phyloP scores from a whole-genome alignment of 805 yeast genomes.

The Wickerhamomyces tratensis region DNA sequence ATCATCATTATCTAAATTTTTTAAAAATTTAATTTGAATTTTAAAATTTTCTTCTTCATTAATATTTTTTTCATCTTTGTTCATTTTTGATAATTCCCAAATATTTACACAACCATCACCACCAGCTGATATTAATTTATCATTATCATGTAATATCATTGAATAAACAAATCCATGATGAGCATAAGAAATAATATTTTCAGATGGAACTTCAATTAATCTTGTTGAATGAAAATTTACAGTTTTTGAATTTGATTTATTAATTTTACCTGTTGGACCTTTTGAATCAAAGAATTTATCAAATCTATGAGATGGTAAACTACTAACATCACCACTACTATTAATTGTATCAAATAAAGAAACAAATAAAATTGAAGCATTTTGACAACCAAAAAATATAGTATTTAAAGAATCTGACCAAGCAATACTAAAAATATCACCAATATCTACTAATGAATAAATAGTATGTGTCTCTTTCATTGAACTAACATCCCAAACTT shows the following conservation, averaged over 20 bases:
- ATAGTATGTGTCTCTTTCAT: conserved; percentile 54
- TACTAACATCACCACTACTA: conserved; percentile 19
- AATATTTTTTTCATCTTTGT: not conserved
- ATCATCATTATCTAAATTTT: conserved; percentile 50
- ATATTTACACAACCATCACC: conserved; percentile 86
- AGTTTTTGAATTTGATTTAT: conserved; percentile 2
- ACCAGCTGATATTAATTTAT: conserved; percentile 58
- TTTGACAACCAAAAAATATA: conserved; percentile 83
- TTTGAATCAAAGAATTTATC: conserved; percentile 84
- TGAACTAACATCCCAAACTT: conserved; percentile 64
- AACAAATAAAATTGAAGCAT: conserved; percentile 79
- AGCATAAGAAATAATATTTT: conserved; percentile 68
- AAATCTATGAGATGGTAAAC: conserved; percentile 56
- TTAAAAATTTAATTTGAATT: conserved; percentile 14
- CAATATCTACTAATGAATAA: conserved; percentile 80
- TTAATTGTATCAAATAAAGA: conserved; percentile 21
- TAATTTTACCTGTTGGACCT: conserved; percentile 64
- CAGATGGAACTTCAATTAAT: conserved; percentile 58
- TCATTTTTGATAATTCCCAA: conserved; percentile 44
- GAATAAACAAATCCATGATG: conserved; percentile 88
- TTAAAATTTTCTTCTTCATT: too few species aligned
- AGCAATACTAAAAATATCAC: conserved; percentile 81
- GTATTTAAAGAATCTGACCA: conserved; percentile 54
- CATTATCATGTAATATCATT: conserved; percentile 25
- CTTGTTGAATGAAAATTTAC: conserved; percentile 12